Conservation (phyloP, 106 monocot genomes). For the Dendrobium catenatum region DNA sequence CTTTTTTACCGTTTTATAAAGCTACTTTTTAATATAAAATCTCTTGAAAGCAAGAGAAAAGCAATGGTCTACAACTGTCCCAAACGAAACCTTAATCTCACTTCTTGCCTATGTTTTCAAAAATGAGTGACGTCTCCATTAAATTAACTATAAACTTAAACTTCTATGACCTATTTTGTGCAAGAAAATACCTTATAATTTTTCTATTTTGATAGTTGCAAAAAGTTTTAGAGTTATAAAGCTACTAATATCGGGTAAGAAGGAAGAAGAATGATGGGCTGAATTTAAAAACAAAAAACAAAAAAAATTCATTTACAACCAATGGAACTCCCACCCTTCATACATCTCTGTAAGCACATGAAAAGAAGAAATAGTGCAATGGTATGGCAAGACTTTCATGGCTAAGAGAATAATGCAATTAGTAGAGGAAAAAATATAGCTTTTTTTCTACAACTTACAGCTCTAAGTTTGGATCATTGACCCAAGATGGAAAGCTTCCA, state of each 20-base stretch:
- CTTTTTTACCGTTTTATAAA: no score
- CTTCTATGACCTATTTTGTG: background rate
- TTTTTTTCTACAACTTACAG: slow-evolving; percentile 46
- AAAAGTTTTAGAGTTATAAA: background rate
- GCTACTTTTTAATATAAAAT: no score
- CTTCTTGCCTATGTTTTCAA: background rate
- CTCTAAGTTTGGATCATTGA: slow-evolving; percentile 28
- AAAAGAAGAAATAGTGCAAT: background rate
- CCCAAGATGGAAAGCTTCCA: slow-evolving; percentile 85
- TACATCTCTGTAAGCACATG: no score
- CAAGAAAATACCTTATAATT: background rate
- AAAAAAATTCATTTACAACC: no score
- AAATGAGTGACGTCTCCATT: background rate
- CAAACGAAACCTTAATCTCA: background rate
- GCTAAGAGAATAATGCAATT: background rate
- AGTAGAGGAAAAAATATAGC: background rate
- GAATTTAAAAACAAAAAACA: no score
- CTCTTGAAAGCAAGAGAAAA: no score
- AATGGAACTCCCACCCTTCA: no score
- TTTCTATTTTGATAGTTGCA: background rate
- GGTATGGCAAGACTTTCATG: background rate
- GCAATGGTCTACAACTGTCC: no score
- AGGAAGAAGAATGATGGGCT: background rate
- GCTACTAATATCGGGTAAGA: background rate
- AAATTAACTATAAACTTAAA: background rate